phyloP scores from a whole-genome alignment of 306 rosid genomes.

The Trifolium repens region DNA sequence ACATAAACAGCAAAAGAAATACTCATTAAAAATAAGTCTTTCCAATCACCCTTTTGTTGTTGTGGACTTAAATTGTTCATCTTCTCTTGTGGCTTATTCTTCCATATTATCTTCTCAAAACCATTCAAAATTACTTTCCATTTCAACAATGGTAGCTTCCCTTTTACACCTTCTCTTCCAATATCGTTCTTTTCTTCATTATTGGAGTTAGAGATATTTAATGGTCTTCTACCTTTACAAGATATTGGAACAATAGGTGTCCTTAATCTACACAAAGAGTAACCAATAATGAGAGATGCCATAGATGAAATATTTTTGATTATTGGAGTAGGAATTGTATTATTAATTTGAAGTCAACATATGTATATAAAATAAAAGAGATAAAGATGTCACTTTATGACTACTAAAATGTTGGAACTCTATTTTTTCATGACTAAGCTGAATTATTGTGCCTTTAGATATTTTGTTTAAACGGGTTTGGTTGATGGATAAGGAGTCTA shows the following conservation, averaged over 20 bases:
- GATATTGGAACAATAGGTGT: conserved; percentile 34
- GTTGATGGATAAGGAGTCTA: conserved; percentile 11
- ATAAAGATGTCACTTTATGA: conserved; percentile 19
- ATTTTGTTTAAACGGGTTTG: background rate
- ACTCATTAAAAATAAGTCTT: conserved; percentile 79
- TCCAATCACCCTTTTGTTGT: conserved; percentile 86
- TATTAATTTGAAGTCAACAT: conserved; percentile 11
- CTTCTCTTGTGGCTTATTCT: conserved; percentile 36
- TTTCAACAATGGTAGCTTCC: conserved; percentile 26
- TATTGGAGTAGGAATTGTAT: conserved; percentile 1
- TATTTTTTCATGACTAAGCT: conserved; percentile 7
- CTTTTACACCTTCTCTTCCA: conserved; percentile 23
- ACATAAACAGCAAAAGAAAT: conserved; percentile 89
- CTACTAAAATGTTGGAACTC: conserved; percentile 23
- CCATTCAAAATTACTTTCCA: conserved; percentile 37
- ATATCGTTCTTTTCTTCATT: conserved; percentile 40
- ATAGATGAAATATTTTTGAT: conserved; percentile 15
- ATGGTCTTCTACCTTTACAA: conserved; percentile 53
- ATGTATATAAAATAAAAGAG: background rate
- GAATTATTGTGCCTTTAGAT: background rate
- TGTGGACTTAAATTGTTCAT: conserved; percentile 62
- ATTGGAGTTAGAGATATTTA: conserved; percentile 18
- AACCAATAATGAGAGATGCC: conserved; percentile 52
- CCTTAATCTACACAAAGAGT: conserved; percentile 34
- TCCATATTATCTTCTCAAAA: conserved; percentile 58